Evolutionary conservation across 2,329 filamentous ascomycete species (phyloP).

Genomic region (Penicillium sclerotiorum): DNA sequence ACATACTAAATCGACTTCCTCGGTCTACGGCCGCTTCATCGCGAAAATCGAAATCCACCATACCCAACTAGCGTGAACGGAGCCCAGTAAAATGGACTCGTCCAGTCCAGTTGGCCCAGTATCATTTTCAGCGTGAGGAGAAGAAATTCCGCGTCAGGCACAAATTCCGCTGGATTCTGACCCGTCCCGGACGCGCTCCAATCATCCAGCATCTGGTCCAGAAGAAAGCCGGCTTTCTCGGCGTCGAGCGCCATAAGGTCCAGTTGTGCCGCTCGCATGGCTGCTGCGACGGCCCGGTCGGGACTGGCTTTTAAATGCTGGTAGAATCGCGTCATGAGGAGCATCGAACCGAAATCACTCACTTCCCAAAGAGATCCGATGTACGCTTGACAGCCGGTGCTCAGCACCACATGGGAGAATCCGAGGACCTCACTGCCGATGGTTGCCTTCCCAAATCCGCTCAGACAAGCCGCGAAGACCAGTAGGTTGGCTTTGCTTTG

Average conservation of each 20-base stretch:
- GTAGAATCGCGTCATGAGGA: constrained; percentile 30
- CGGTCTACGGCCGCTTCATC: neutral
- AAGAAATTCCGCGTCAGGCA: constrained; percentile 23
- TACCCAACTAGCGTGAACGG: constrained; percentile 27
- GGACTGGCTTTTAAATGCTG: constrained; percentile 18
- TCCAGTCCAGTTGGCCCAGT: constrained; percentile 26
- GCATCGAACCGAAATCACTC: constrained; percentile 29
- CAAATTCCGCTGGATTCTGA: constrained; percentile 19
- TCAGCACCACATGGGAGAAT: constrained; percentile 30
- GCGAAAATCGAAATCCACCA: constrained; percentile 24
- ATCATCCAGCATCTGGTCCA: constrained; percentile 22
- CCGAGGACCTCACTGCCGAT: constrained; percentile 27
- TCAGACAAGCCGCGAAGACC: constrained; percentile 30
- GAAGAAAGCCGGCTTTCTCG: constrained; percentile 17
- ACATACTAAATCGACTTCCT: neutral
- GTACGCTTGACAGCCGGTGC: constrained; percentile 29
- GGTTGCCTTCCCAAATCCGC: constrained; percentile 26
- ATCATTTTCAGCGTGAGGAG: constrained; percentile 24
- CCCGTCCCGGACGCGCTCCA: constrained; percentile 8
- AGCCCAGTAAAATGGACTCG: constrained; percentile 29
- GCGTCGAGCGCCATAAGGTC: constrained; percentile 22
- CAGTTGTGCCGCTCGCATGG: constrained; percentile 21
- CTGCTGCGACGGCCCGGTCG: constrained; percentile 14
- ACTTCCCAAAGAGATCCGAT: constrained; percentile 30
- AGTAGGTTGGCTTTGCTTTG: constrained; percentile 25